Conservation (phyloP, 805 yeast genomes). For the Kluyveromyces wickerhamii region DNA sequence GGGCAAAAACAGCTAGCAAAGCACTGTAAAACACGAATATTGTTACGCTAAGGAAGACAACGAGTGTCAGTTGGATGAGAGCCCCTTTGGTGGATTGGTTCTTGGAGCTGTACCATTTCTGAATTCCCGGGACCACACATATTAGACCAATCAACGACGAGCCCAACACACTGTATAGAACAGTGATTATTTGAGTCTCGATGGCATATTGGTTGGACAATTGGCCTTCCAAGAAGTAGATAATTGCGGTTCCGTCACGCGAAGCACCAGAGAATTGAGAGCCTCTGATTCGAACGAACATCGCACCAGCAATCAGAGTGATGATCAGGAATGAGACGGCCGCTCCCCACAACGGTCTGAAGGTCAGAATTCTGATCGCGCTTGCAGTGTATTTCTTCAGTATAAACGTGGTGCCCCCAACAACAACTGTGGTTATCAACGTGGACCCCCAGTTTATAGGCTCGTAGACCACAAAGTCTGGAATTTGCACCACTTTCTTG, state of each 20-base stretch:
- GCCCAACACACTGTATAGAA: slow-evolving; percentile 63
- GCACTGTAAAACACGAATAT: slow-evolving; percentile 55
- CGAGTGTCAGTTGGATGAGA: slow-evolving; percentile 40
- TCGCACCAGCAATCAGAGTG: slow-evolving; percentile 78
- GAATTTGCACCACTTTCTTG: slow-evolving; percentile 16
- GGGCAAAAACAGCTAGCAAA: slow-evolving; percentile 54
- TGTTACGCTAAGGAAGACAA: slow-evolving; percentile 35
- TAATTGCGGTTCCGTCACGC: slow-evolving; percentile 32
- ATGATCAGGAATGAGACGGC: slow-evolving; percentile 52
- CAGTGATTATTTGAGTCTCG: slow-evolving; percentile 81
- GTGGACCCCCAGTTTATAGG: slow-evolving; percentile 35
- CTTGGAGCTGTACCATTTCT: slow-evolving; percentile 29
- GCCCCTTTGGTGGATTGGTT: slow-evolving; percentile 13
- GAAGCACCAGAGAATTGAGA: slow-evolving; percentile 44
- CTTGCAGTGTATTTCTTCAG: slow-evolving; percentile 28
- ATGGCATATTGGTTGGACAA: slow-evolving; percentile 75
- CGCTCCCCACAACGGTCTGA: slow-evolving; percentile 64
- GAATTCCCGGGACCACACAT: slow-evolving; percentile 41
- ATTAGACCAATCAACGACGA: slow-evolving; percentile 51
- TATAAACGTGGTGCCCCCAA: slow-evolving; percentile 30
- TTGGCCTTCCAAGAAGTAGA: slow-evolving; percentile 51
- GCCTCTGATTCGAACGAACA: slow-evolving; percentile 83
- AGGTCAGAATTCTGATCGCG: slow-evolving; percentile 36
- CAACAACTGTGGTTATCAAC: slow-evolving; percentile 28
- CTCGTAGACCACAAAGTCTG: slow-evolving; percentile 27